phyloP scores from a whole-genome alignment of 75 land plant species.

The Pinus tabuliformis region DNA sequence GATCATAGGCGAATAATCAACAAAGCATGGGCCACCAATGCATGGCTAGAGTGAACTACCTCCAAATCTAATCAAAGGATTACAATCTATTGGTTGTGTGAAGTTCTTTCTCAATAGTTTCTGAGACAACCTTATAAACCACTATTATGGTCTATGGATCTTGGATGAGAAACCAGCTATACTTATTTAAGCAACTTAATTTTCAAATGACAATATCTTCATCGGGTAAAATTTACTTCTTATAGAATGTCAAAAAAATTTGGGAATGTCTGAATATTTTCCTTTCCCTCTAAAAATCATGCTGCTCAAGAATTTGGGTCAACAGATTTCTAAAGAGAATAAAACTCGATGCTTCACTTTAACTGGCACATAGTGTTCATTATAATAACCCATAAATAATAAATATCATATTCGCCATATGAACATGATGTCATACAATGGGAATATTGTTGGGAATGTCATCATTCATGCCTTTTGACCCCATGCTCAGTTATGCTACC shows the following conservation, averaged over 20 bases:
- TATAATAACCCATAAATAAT: neutral
- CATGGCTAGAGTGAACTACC: neutral
- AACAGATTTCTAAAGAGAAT: neutral
- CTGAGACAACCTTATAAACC: no score
- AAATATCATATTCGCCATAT: neutral
- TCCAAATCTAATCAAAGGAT: neutral
- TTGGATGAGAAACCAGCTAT: no score
- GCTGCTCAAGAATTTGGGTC: slow-evolving; percentile 1
- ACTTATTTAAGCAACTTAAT: no score
- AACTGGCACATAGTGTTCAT: neutral
- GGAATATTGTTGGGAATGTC: no score
- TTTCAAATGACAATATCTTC: neutral
- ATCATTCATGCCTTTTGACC: no score
- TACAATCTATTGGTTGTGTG: neutral
- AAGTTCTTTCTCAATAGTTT: neutral
- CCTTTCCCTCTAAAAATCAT: neutral
- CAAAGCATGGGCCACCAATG: no score
- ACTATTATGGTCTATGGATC: no score
- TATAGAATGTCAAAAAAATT: neutral
- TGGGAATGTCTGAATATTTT: neutral
- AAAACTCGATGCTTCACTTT: neutral
- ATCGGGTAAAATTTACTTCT: neutral
- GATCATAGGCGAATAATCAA: no score
- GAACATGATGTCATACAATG: neutral
- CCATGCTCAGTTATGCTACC: no score